Evolutionary conservation across 257 asterid species (phyloP).

Genomic region (Handroanthus guayacan): DNA sequence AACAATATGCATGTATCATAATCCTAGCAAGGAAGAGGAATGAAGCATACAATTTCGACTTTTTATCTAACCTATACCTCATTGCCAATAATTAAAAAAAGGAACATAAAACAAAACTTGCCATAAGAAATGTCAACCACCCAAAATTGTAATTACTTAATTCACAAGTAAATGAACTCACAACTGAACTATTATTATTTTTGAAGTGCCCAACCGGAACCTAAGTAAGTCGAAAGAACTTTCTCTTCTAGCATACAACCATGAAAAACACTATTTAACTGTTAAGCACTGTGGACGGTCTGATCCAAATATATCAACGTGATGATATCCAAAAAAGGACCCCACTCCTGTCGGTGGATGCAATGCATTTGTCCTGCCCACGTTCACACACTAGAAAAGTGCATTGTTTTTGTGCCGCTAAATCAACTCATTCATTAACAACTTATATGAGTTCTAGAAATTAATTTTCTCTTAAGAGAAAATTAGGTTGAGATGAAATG

Average conservation of each 20-base stretch:
- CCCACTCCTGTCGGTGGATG: slow-evolving; percentile 39
- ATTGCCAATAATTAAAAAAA: neutral
- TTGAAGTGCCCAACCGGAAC: neutral
- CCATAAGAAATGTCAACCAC: neutral
- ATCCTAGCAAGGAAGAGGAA: no score
- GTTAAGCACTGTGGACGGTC: neutral
- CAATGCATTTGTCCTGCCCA: slow-evolving; percentile 7
- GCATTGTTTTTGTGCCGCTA: slow-evolving; percentile 1
- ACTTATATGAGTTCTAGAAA: neutral
- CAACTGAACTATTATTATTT: neutral
- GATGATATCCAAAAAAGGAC: neutral
- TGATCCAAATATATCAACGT: neutral
- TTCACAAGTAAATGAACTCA: neutral
- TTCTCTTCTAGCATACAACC: neutral
- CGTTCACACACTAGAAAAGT: neutral
- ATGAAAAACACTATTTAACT: neutral
- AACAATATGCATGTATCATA: no score
- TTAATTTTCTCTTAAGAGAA: no score
- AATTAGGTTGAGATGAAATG: no score
- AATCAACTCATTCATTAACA: neutral
- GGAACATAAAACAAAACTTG: neutral
- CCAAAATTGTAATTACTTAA: neutral
- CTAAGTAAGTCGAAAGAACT: neutral
- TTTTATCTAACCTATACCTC: neutral
- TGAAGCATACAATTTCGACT: neutral